Base-by-base conservation (phyloP, 2,329 filamentous ascomycete species). In the Hymenotorrendiella dingleyae region DNA sequence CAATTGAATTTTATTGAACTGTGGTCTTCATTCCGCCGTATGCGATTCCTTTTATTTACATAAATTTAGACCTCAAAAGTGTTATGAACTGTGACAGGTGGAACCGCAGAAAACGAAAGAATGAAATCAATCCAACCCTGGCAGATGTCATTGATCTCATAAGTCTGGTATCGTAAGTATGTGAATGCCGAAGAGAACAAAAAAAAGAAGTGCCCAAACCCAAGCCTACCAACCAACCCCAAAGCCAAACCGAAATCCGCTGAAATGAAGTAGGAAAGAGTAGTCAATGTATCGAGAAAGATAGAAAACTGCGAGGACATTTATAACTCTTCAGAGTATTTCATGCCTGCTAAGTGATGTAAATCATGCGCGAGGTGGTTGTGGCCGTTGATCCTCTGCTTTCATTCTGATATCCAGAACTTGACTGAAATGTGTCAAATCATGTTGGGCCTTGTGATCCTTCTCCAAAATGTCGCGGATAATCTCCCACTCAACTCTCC, bases 401-500 rank as follows among this genome's bases (percentile, higher is more conserved):
- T 46, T 43, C 51, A 55, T 55, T 32, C 52, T 40, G 11, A 36
- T 32, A 42, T 78, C 77, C 10, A 82, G 58, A 16, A 80, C 64
- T 34, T 65, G 63, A 26, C 74, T 76, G 3, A 83, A 65, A 40
- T 77, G 68, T 38, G 71, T 66, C 14, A 82, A 62, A 36, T 62
- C 59, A 17, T 45, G 39, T 28, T 55, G 46, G 5, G 58, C 54
- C 24, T 52, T 55, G n/a, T 50, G 46, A 26, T 62, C 58, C 23
- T 53, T 50, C 37, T 56, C 53, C 20, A 62, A 52, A 37, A 63
- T 61, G 17, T 75, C 72, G 39, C 76, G 73, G 48, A 96, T 76
- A 21, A 93, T 78, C 42, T 76, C 71, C 75, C 93, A 83, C 58
- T 94, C 86, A 12, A 75, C 67, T n/a, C 76, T 70, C 34, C 80